Evolutionary conservation across 331 rosid species (phyloP), one percentile per base, ranked within the genome.

Genomic region (Malus hybrid): DNA sequence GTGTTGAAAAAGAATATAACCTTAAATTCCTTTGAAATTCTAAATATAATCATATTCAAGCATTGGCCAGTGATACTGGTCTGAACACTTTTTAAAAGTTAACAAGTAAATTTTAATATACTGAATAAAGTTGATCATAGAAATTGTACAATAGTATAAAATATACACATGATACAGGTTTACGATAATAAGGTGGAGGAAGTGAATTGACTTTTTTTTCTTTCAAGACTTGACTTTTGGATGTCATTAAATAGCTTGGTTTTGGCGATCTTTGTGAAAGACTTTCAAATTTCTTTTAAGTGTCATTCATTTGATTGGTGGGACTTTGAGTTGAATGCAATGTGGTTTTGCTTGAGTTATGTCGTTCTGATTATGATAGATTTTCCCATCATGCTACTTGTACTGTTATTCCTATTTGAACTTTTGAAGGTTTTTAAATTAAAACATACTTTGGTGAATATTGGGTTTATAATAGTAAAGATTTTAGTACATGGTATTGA

Each of bases 401-500:
- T 46, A 2, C 19, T 46, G 50, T 46, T 6, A 29, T 67, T 39
- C 53, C 6, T 22, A 55, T 70, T 50, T 50, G 55, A 52, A 52
- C 9, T 52, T 52, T 52, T 52, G 57, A 52, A 16, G 57, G 19
- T 39, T 52, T 52, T 16, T 65, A 30, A 29, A 29, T 19, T 63
- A 33, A 33, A 10, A 65, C 22, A 33, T 65, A 65, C 6, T 65
- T 50, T 29, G 36, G n/a, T 6, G 30, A 70, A 52, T n/a, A 48
- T 18, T 70, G 28, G 62, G 6, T 71, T 33, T 56, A 32, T 15
- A 55, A 42, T 73, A n/a, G 68, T 53, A 62, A 82, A 66, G 75
- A 71, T 75, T 42, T 32, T n/a, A 19, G 12, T 1, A 42, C 46
- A 10, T 42, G 46, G 46, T 39, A 72, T 50, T 76, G 22, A 80